Conservation (phyloP, 371 early-diverging fungal species). For the Mortierella sp. region DNA sequence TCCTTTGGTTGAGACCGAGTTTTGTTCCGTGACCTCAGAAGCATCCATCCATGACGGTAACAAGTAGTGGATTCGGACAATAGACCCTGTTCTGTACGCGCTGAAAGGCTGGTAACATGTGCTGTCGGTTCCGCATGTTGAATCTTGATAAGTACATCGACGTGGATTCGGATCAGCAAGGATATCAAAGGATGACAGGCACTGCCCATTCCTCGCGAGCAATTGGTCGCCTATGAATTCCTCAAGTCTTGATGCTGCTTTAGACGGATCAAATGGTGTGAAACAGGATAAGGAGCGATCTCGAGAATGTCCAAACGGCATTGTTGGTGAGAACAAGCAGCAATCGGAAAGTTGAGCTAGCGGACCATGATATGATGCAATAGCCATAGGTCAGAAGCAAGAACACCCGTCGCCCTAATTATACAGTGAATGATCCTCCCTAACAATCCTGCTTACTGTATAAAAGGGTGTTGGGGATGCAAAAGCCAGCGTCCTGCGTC, state of each 20-base stretch:
- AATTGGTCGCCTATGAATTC: constrained; percentile 12
- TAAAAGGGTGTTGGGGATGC: constrained; percentile 35
- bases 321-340: constrained; percentile 60
- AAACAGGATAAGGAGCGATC: constrained; percentile 65
- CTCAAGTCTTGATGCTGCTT: constrained; percentile 6
- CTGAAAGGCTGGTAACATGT: constrained; percentile 71
- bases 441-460: constrained; percentile 20
- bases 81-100: constrained; percentile 61
- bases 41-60: constrained; percentile 61
- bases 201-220: constrained; percentile 32
- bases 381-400: neutral
- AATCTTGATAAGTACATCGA: constrained; percentile 12
- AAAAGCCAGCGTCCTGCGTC: constrained; percentile 33
- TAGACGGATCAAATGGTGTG: constrained; percentile 37
- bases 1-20: neutral
- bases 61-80: constrained; percentile 64
- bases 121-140: constrained; percentile 13
- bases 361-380: neutral
- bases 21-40: constrained; percentile 54
- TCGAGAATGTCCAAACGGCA: constrained; percentile 64
- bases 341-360: constrained; percentile 55
- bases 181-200: constrained; percentile 31
- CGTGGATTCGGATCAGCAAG: constrained; percentile 16
- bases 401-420: neutral
- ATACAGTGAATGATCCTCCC: neutral